These are phyloP conservation scores for Cryphonectria nitschkei DNA, from an alignment of 2,329 filamentous ascomycete genomes.

Conservation along the genomic window DNA sequence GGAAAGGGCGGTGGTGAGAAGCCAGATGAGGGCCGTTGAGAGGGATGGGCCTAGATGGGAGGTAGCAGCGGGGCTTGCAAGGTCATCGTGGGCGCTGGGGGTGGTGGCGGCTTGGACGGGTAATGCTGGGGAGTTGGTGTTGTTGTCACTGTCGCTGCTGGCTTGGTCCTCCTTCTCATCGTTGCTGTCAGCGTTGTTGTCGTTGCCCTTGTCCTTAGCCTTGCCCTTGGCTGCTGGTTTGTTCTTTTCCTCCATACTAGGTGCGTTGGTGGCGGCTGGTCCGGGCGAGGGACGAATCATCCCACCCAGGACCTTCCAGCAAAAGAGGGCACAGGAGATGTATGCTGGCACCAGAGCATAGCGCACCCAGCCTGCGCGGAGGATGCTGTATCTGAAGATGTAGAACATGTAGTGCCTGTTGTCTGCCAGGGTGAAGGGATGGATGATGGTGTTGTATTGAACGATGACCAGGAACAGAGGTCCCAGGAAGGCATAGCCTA, in stretches of 20 bases:
- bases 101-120: background rate
- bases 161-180: background rate
- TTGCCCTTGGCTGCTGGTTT: background rate
- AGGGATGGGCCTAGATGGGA: slow-evolving; percentile 42
- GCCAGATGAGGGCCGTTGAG: slow-evolving; percentile 58
- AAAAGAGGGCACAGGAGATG: slow-evolving; percentile 68
- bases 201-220: background rate
- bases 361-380: slow-evolving; percentile 64
- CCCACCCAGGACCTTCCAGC: slow-evolving; percentile 65
- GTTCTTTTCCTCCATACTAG: background rate
- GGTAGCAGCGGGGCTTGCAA: slow-evolving; percentile 34
- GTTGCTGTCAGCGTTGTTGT: background rate
- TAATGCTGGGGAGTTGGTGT: background rate
- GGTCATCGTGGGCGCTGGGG: slow-evolving; percentile 30
- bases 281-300: slow-evolving; percentile 30
- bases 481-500: slow-evolving; percentile 20
- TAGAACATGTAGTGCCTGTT: slow-evolving; percentile 99
- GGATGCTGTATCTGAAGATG: slow-evolving; percentile 82
- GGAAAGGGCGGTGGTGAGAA: slow-evolving; percentile 74
- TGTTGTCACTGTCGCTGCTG: background rate
- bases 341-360: slow-evolving; percentile 74
- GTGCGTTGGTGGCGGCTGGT: background rate
- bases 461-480: slow-evolving; percentile 49
- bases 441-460: slow-evolving; percentile 86
- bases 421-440: slow-evolving; percentile 94